Conservation (phyloP, 768 basidiomycete species). For the Tulasnella sp. region DNA sequence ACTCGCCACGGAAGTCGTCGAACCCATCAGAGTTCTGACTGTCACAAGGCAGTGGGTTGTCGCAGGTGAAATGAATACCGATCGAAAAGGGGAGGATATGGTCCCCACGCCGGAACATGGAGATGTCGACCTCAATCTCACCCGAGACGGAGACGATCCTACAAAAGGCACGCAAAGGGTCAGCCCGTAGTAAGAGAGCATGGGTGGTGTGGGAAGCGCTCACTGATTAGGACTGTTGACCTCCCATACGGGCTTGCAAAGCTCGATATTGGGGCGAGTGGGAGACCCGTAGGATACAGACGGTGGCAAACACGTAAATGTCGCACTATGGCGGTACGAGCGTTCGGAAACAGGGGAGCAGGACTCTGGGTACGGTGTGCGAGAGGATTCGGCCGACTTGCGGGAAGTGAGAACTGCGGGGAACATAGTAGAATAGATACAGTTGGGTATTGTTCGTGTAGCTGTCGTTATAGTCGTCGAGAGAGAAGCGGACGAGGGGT, state of each 20-base stretch:
- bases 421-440: neutral
- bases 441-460: neutral
- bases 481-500: neutral
- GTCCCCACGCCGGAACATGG: conserved; percentile 10
- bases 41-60: neutral
- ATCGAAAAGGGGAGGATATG: conserved; percentile 1
- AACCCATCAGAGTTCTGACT: neutral
- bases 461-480: neutral
- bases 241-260: conserved; percentile 14
- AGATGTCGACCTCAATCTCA: conserved; percentile 13
- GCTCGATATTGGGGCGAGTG: conserved; percentile 10
- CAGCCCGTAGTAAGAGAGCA: neutral
- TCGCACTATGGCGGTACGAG: neutral
- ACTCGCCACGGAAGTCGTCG: conserved; percentile 2
- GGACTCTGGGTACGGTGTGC: neutral
- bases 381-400: neutral
- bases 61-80: conserved; percentile 7
- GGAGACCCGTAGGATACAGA: conserved; percentile 3
- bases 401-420: neutral
- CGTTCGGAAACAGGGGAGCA: neutral
- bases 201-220: neutral
- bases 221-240: neutral
- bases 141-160: conserved; percentile 1
- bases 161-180: neutral
- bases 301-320: neutral